Percentiles rank a stretch among this genome's conserved stretches.
Conservation (phyloP, 441 rosid species). For the Syzygium malaccense region DNA sequence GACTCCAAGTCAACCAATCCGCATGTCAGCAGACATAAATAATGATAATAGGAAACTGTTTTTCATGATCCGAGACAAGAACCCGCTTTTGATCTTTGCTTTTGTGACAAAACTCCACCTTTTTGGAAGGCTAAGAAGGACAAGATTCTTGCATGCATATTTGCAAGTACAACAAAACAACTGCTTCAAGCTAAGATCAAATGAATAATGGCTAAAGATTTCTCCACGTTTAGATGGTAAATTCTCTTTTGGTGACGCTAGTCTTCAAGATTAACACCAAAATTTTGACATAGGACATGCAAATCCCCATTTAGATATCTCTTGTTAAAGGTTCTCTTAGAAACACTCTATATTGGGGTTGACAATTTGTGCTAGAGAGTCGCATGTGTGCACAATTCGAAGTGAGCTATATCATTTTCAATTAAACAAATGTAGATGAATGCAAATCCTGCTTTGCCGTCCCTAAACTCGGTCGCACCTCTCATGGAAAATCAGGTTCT, state of each 20-base stretch:
- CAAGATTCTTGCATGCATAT: background rate
- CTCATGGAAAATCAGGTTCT: background rate
- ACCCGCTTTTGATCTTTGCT: background rate
- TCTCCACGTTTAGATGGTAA: background rate
- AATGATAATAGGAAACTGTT: background rate
- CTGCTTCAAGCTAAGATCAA: background rate
- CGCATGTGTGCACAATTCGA: background rate
- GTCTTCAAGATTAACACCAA: background rate
- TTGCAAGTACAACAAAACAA: background rate
- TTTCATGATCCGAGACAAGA: background rate
- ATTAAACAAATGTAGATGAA: background rate
- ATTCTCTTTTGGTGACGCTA: background rate
- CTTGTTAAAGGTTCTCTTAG: background rate
- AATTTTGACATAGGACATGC: background rate
- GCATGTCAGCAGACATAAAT: background rate
- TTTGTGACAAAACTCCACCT: background rate
- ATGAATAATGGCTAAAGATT: background rate
- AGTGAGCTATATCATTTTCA: background rate
- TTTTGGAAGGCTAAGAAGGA: background rate
- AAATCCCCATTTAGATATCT: background rate
- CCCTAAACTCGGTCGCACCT: background rate
- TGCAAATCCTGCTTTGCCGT: background rate
- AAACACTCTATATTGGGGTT: background rate
- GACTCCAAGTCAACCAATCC: background rate
- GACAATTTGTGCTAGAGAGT: background rate